These are phyloP conservation scores for Saccharomycopsis sp. DNA, from an alignment of 805 yeast genomes.

Conservation along the genomic window DNA sequence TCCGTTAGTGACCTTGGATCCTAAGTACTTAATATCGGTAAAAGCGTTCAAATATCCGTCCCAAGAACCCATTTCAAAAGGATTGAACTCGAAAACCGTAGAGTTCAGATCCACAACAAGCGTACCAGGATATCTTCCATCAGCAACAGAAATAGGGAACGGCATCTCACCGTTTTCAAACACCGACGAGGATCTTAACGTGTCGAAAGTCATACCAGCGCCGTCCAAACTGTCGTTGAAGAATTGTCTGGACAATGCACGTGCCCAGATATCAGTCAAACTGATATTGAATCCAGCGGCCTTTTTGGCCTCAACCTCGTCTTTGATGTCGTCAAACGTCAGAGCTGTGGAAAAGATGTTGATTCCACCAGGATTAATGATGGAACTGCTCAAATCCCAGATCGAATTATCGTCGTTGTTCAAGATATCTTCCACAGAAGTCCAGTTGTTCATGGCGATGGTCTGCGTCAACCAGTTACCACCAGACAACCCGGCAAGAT, in stretches of 20 bases:
- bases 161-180: slow-evolving; percentile 62
- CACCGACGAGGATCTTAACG: slow-evolving; percentile 52
- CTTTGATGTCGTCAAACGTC: slow-evolving; percentile 48
- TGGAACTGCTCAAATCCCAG: slow-evolving; percentile 64
- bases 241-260: slow-evolving; percentile 66
- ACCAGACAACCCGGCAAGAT: slow-evolving; percentile 74
- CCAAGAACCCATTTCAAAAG: slow-evolving; percentile 83
- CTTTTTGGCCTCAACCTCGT: slow-evolving; percentile 45
- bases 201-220: slow-evolving; percentile 53
- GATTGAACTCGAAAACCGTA: slow-evolving; percentile 57
- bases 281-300: slow-evolving; percentile 65
- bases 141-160: slow-evolving; percentile 60
- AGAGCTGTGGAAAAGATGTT: slow-evolving; percentile 44
- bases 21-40: slow-evolving; percentile 61
- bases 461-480: slow-evolving; percentile 80
- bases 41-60: slow-evolving; percentile 61
- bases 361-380: slow-evolving; percentile 57
- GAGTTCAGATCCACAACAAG: slow-evolving; percentile 54
- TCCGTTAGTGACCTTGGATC: slow-evolving; percentile 60
- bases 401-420: slow-evolving; percentile 38
- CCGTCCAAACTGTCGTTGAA: slow-evolving; percentile 57
- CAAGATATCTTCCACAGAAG: slow-evolving; percentile 56
- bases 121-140: slow-evolving; percentile 62
- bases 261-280: slow-evolving; percentile 75
- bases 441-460: slow-evolving; percentile 63